Evolutionary conservation across 768 basidiomycete species (phyloP), one percentile per base, ranked within the genome.

Genomic region (Mrakia frigida): DNA sequence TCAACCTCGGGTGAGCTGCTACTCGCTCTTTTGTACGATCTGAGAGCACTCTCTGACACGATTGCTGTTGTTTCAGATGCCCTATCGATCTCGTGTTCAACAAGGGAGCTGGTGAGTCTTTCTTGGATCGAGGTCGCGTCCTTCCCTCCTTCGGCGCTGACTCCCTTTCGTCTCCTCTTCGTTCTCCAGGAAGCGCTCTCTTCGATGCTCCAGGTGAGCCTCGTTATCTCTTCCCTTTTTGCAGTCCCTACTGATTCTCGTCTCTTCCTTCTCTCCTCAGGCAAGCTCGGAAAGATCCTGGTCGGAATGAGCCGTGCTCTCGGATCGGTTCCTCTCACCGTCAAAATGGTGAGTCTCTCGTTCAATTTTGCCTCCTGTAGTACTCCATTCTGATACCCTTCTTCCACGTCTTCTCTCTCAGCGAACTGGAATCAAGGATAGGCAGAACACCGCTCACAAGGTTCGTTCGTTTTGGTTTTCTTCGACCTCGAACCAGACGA

Each of bases 281-380:
- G 87, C 0, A 92, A 92, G 82, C 85, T 99, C 5, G 93, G 92
- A 0, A 92, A 89, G 83, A 93, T 94, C 74, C 80, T 99, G 31
- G 84, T 90, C 16, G 96, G 96, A 6, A 98, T 99, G 95, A 93
- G 90, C 81, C 87, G 87, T 76, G 93, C 92, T 0, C 86, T 97
- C 2, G 94, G 94, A 0, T 92, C 92, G 37, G 90, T 95, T 43
- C 97, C 97, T 0, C 86, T 99, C 33, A 83, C 84, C 2, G 82
- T 83, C 70, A 84, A 83, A 81, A 83, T 84, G 80, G 82, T 82
- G 13, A 71, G 81, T 79, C 14, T 9, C n/a, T 50, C 14, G 21
- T 11, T 74, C 41, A 21, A 39, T 0, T 18, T 0, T 7, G 18
- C 70, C 37, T 31, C 23, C 28, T 3, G 52, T 13, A 25, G n/a